Base-by-base conservation (phyloP, 306 rosid genomes). In the Ammopiptanthus mongolicus region DNA sequence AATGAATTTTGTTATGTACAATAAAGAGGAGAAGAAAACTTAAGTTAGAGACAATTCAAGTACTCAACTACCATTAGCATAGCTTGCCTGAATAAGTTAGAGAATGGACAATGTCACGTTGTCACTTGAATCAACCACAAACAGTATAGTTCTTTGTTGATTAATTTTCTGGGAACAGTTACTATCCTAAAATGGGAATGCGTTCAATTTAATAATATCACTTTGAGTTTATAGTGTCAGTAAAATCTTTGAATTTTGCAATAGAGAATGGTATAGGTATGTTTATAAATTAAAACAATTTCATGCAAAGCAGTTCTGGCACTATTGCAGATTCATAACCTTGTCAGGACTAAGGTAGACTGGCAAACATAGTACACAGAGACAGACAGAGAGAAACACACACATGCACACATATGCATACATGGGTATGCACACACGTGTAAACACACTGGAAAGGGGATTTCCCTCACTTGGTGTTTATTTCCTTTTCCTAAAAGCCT, bases 41-140 rank as follows among this genome's bases (percentile, higher is more conserved):
- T 5, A 70, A 60, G 33, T 51, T 52, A 22, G 83, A 58, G 34
- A 44, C 14, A 41, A 52, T 47, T 70, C 52, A 22, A 41, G 14
- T 75, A 44, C 37, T 75, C 53, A 22, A 41, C 28, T 41, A 22
- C 68, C 69, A 31, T 65, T 53, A 64, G 36, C 71, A 19, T 57
- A 34, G 44, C 34, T 74, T 58, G 34, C 51, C 36, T 36, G 23
- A 3, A 31, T 22, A 36, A 7, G 63, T 25, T 23, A 18, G 10
- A 11, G 72, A 65, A 17, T 7, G 47, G 69, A 42, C 62, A 67
- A 12, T 66, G 31, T 78, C 66, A 50, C 25, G 59, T 66, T 66
- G 31, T 78, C 66, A 50, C 25, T 66, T 66, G 65, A 56, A 76
- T 72, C 50, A 46, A 29, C 65, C 39, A 55, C 50, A 46, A 29